phyloP scores from a whole-genome alignment of 2,329 filamentous ascomycete genomes.

The Fusarium brachygibbosum region DNA sequence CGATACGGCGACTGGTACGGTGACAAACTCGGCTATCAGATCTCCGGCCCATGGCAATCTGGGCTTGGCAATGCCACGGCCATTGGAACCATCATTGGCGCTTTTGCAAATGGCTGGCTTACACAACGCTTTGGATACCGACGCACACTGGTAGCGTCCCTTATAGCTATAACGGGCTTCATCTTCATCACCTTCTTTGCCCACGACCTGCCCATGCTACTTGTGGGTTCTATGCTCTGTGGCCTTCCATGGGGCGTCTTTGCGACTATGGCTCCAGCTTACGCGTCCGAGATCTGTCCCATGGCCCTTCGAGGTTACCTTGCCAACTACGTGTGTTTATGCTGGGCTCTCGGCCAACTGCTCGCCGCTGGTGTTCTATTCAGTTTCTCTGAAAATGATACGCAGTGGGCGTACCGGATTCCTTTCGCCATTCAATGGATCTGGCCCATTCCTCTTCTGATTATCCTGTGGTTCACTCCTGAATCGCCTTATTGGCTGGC shows the following conservation, averaged over 20 bases:
- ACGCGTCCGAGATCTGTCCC: conserved; percentile 61
- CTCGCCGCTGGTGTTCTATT: conserved; percentile 52
- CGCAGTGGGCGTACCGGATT: conserved; percentile 55
- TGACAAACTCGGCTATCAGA: conserved; percentile 38
- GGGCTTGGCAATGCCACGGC: conserved; percentile 17
- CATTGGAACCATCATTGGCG: conserved; percentile 43
- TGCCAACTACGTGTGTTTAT: conserved; percentile 60
- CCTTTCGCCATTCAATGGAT: conserved; percentile 57
- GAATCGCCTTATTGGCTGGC: conserved; percentile 55
- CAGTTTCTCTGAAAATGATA: conserved; percentile 24
- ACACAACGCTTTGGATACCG: conserved; percentile 48
- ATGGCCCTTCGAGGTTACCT: conserved; percentile 58
- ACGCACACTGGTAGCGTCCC: conserved; percentile 63
- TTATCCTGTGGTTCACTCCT: conserved; percentile 50
- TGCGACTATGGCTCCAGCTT: conserved; percentile 58
- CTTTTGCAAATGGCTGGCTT: conserved; percentile 43
- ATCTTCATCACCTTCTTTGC: conserved; percentile 54
- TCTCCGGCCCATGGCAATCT: conserved; percentile 33
- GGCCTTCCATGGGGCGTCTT: conserved; percentile 60
- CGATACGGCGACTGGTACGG: conserved; percentile 43
- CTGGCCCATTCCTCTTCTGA: conserved; percentile 50
- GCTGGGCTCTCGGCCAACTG: conserved; percentile 59
- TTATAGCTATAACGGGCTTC: conserved; percentile 53
- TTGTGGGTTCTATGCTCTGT: conserved; percentile 63
- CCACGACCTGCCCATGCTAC: conserved; percentile 55